phyloP scores from a whole-genome alignment of 306 rosid genomes.

The Chamaecrista fasciculata region DNA sequence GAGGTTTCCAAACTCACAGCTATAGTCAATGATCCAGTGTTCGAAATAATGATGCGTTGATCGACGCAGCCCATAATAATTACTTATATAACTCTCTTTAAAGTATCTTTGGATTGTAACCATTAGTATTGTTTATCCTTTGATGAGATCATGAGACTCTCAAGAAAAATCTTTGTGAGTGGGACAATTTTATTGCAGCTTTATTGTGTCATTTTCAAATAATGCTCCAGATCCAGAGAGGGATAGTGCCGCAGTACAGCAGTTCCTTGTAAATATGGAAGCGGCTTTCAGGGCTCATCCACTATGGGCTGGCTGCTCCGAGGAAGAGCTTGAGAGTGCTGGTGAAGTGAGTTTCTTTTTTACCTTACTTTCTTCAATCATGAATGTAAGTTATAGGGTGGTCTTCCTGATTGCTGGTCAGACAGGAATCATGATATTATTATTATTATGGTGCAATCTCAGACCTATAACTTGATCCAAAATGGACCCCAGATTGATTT shows the following conservation, averaged over 20 bases:
- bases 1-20: background rate
- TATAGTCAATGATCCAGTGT: background rate
- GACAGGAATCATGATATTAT: background rate
- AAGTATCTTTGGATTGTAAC: background rate
- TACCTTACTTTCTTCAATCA: background rate
- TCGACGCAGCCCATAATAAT: background rate
- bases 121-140: background rate
- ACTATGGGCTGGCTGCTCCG: constrained; percentile 93
- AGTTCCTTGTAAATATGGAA: constrained; percentile 82
- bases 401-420: background rate
- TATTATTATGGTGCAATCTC: background rate
- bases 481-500: background rate
- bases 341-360: constrained; percentile 76
- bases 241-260: constrained; percentile 79
- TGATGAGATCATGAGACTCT: background rate
- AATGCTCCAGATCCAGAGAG: constrained; percentile 86
- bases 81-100: background rate
- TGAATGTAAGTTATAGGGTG: background rate
- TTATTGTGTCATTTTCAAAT: constrained; percentile 82
- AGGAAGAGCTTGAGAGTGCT: constrained; percentile 93
- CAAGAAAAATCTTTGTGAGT: background rate
- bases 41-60: background rate
- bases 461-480: background rate
- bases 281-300: constrained; percentile 93
- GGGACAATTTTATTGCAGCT: constrained; percentile 52